A percentile compares a stretch with the other conserved stretches of the same genome.
These are phyloP conservation scores for Puya raimondii DNA, from an alignment of 176 grass and related monocot species.

Conservation along the genomic window DNA sequence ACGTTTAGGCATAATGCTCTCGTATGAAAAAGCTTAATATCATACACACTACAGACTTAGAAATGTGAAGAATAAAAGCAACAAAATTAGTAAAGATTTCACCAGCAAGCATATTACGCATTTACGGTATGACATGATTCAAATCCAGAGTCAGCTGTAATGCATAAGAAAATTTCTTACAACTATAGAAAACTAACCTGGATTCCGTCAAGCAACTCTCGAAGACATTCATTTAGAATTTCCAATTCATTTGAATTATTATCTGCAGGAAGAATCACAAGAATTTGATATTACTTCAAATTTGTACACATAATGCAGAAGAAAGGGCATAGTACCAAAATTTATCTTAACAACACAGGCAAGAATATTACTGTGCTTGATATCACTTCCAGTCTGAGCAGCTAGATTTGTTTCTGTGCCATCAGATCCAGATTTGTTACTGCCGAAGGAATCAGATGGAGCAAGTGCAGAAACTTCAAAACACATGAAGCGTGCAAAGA, in stretches of 20 bases:
- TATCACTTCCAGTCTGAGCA: slow-evolving; percentile 24
- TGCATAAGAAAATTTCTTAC: neutral
- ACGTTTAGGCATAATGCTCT: neutral
- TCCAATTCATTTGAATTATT: slow-evolving; percentile 42
- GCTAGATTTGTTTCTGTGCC: slow-evolving; percentile 19
- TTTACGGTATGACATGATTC: neutral
- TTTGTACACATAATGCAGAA: neutral
- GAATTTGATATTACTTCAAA: slow-evolving; percentile 16
- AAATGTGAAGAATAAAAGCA: neutral
- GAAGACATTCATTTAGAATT: slow-evolving; percentile 62
- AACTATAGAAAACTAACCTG: slow-evolving; percentile 40
- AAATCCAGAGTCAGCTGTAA: neutral
- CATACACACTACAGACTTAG: neutral
- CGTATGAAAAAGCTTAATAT: neutral
- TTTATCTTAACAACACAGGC: too few relatives aligned
- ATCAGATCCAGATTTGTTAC: slow-evolving; percentile 10
- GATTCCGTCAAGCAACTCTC: slow-evolving; percentile 72
- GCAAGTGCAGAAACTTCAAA: slow-evolving; percentile 51
- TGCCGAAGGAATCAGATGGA: slow-evolving; percentile 32
- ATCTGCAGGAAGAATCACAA: slow-evolving; percentile 28
- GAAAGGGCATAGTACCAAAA: neutral
- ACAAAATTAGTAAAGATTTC: too few relatives aligned
- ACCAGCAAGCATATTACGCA: too few relatives aligned
- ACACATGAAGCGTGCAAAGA: slow-evolving; percentile 98
- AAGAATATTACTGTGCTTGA: slow-evolving; percentile 31